Conservation (phyloP, 1,139 yeast genomes). For the Hansenula anomala region DNA sequence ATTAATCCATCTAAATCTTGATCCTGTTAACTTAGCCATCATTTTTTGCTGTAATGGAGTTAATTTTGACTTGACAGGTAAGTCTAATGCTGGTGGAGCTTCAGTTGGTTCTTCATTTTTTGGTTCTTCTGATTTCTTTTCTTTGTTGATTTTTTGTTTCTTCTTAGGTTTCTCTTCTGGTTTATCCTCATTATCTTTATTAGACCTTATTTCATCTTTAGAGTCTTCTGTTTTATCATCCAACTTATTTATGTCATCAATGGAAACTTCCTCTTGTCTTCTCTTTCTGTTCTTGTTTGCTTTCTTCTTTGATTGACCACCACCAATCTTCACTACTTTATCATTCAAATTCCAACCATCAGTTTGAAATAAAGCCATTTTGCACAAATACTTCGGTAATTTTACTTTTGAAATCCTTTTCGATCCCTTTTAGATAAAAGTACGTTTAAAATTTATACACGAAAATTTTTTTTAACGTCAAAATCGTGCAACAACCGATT, state of each 20-base stretch:
- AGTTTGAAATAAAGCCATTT: slow-evolving; percentile 71
- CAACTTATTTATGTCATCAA: slow-evolving; percentile 1
- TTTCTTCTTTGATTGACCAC: slow-evolving; percentile 33
- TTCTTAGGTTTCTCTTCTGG: slow-evolving; percentile 1
- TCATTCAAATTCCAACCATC: slow-evolving; percentile 74
- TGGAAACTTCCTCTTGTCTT: slow-evolving; percentile 12
- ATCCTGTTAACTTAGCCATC: slow-evolving; percentile 92
- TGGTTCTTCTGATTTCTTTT: background rate
- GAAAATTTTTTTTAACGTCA: slow-evolving; percentile 1
- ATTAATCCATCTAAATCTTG: slow-evolving; percentile 96
- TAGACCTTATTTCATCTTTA: slow-evolving; percentile 1
- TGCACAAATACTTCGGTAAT: too few species aligned
- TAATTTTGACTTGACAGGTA: slow-evolving; percentile 37
- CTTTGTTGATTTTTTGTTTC: slow-evolving; percentile 5
- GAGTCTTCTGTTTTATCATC: slow-evolving; percentile 5
- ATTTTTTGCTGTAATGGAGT: slow-evolving; percentile 94
- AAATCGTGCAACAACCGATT: background rate
- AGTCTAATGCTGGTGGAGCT: slow-evolving; percentile 13
- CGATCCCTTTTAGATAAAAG: too few species aligned
- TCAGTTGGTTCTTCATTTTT: slow-evolving; percentile 8
- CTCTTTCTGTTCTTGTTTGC: slow-evolving; percentile 31
- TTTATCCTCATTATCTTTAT: background rate
- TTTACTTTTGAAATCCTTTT: too few species aligned
- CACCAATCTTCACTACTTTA: slow-evolving; percentile 12
- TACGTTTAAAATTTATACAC: too few species aligned